Base-by-base conservation (phyloP, 331 rosid genomes). In the Saraca asoca region DNA sequence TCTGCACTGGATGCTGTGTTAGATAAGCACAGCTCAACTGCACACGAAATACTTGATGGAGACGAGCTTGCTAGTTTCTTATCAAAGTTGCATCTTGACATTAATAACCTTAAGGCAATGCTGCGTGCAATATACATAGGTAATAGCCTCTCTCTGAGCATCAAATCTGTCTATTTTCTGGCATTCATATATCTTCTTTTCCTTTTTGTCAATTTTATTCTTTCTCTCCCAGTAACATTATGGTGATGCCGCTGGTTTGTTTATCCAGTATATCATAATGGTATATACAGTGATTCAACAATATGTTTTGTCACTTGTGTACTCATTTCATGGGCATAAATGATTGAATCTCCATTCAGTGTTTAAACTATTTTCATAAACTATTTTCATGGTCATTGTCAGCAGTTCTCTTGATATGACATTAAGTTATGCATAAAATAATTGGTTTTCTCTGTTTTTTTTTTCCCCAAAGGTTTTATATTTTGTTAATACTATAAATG, bases 121-220 rank as follows among this genome's bases (percentile, higher is more conserved):
- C 98, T 91, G 71, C 95, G 92, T 44, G 98, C 98, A 41, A 91
- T 91, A 79, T 91, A 87, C 72, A 91, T 91, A 35, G 98, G 98
- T 91, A 75, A 12, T 10, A 0, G 12, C 55, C 48, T n/a, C 38
- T 66, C 12, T 75, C 54, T 51, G 20, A 54, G 48, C 12, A 38
- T 16, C 12, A 9, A 37, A 16, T 9, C 51, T 46, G 16, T 41
- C 38, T 13, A 1, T 52, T 59, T 51, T 16, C 3, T 16, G 7
- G 0, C 51, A 7, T 51, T 35, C 35, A 9, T 42, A 44, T 51
- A 49, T 49, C 38, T 66, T 4, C 0, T 58, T 44, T 60, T 63
- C 24, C 33, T 62, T 43, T 35, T 34, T 44, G 18, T 68, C 46
- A 12, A n/a, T 35, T 20, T 24, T 54, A 35, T 56, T 42, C 51